Evolutionary conservation across 2,329 filamentous ascomycete species (phyloP), one percentile per base, ranked within the genome.

Genomic region (Pezicula neosporulosa): DNA sequence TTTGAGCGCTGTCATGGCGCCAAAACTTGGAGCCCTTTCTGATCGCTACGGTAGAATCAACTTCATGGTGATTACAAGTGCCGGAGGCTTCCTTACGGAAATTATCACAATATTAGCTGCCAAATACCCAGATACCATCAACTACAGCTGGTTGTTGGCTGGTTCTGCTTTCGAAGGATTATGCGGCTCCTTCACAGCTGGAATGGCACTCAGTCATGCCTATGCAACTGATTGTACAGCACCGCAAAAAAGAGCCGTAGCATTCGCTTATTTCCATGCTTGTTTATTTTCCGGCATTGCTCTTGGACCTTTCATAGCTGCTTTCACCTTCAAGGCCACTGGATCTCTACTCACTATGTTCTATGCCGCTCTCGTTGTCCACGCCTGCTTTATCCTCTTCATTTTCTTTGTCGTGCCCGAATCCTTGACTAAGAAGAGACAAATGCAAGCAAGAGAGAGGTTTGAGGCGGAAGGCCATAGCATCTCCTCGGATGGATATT

Each of bases 141-240:
- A 86, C 55, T 89, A 96, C 62, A 85, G 87, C 50, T 88, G 89
- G 81, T 73, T 99, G 19, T 72, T 97, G 6, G 67, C 93, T 1
- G 90, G 90, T 9, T 82, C 85, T 35, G 75, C 89, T 9, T 76
- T 92, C 43, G 94, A 99, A 64, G 94, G 94, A 4, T 64, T 96
- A 5, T 85, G 85, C 9, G 94, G 94, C 7, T 96, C 92, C 1
- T 96, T 97, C 66, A 96, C 91, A 1, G 83, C 90, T 1, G 87
- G 86, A 27, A 87, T 87, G 74, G 84, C 87, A 43, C 74, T 86
- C 18, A 85, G 83, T 19, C 86, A 95, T 67, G 90, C 93, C 0
- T 99, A 97, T 68, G 86, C 89, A 12, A 86, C 90, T 38, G 94
- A 99, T 68, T 96, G 90, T 69, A 93, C 91, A 0, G 76, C 87